phyloP scores from a whole-genome alignment of 768 basidiomycete species.

The Chlorophyllum brunneum region DNA sequence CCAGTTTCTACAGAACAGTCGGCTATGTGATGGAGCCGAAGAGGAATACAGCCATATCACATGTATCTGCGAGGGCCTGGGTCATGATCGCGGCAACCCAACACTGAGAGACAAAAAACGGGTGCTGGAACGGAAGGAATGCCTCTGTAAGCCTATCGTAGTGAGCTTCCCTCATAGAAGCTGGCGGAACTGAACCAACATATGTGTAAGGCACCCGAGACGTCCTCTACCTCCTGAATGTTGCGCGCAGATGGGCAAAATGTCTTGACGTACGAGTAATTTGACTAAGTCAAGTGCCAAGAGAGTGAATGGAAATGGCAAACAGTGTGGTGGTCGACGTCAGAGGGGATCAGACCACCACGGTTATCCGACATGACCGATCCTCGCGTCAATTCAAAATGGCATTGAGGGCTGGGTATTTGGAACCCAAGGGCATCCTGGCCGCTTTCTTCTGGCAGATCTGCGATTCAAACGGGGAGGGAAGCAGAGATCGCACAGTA shows the following conservation, averaged over 20 bases:
- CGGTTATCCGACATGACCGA: background rate
- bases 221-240: slow-evolving; percentile 1
- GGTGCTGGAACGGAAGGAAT: background rate
- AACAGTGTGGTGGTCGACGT: background rate
- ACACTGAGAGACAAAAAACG: too few relatives aligned
- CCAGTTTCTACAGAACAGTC: background rate
- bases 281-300: background rate
- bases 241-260: background rate
- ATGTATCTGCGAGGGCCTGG: too few relatives aligned
- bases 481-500: background rate
- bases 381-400: background rate
- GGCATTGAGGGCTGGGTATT: background rate
- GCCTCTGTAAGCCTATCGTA: too few relatives aligned
- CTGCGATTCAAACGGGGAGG: background rate
- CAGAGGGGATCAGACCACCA: slow-evolving; percentile 2
- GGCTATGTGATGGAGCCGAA: background rate
- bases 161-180: background rate
- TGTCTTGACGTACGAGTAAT: background rate
- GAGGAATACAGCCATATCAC: background rate
- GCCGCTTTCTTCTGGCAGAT: background rate
- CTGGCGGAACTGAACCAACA: background rate
- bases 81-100: too few relatives aligned
- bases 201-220: background rate
- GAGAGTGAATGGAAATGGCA: background rate
- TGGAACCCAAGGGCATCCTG: background rate